phyloP scores from a whole-genome alignment of 2,329 filamentous ascomycete genomes.

The Aaosphaeria pasadenensis region DNA sequence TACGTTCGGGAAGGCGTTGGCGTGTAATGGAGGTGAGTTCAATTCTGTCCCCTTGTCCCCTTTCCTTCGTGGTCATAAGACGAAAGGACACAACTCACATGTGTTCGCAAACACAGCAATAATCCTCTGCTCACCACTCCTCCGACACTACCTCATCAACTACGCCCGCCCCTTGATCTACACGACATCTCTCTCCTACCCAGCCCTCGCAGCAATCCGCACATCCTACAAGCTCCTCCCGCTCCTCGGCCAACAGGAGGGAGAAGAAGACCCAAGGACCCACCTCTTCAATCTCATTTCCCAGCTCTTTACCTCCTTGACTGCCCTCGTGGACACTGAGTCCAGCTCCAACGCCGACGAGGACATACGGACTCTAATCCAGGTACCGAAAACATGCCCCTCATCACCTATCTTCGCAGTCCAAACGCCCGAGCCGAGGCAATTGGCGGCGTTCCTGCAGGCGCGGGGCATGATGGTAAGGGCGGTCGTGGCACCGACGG shows the following conservation, averaged over 20 bases:
- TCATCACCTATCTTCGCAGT: slow-evolving; percentile 32
- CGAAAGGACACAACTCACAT: not conserved
- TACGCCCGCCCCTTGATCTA: slow-evolving; percentile 42
- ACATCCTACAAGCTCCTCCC: slow-evolving; percentile 27
- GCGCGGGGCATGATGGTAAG: slow-evolving; percentile 30
- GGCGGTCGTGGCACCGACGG: slow-evolving; percentile 40
- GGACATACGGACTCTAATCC: slow-evolving; percentile 10
- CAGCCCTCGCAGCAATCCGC: slow-evolving; percentile 41
- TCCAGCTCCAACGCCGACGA: not conserved
- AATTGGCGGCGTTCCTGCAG: slow-evolving; percentile 25
- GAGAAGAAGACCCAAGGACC: not conserved
- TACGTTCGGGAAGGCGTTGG: slow-evolving; percentile 67
- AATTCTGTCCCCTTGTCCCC: not conserved
- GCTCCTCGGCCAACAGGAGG: slow-evolving; percentile 6
- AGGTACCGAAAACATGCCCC: slow-evolving; percentile 23
- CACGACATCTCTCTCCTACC: slow-evolving; percentile 42
- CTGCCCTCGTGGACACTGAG: slow-evolving; percentile 5
- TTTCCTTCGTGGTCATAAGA: not conserved
- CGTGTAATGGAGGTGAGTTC: slow-evolving; percentile 65
- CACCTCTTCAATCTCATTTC: slow-evolving; percentile 22
- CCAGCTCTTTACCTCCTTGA: slow-evolving; percentile 17
- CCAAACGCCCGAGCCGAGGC: slow-evolving; percentile 23
- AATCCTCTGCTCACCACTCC: slow-evolving; percentile 24
- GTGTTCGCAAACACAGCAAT: slow-evolving; percentile 18
- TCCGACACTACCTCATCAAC: slow-evolving; percentile 35